Percentiles rank a stretch among this genome's conserved stretches.
Conservation (phyloP, 2,329 filamentous ascomycete species). For the Botrytis tulipae region DNA sequence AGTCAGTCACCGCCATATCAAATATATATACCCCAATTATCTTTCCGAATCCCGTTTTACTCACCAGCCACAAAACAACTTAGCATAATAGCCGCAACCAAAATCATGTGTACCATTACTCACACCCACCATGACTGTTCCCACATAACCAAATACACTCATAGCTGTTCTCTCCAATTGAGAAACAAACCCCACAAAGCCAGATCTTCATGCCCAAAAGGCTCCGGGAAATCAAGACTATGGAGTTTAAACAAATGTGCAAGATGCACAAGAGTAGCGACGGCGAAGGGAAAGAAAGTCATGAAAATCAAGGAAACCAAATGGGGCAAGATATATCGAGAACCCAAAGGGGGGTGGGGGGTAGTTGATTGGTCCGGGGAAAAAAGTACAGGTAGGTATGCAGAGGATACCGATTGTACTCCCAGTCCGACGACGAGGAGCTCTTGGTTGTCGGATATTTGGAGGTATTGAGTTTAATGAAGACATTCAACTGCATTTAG, state of each 20-base stretch:
- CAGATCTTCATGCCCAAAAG: background rate
- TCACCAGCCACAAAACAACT: too few relatives aligned
- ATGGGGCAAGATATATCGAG: background rate
- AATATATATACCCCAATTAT: background rate
- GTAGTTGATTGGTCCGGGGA: background rate
- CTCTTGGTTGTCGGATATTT: background rate
- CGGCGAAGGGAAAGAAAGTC: too few relatives aligned
- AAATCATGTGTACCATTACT: background rate
- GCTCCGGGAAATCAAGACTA: background rate
- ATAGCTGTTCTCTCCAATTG: background rate
- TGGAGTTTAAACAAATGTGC: constrained; percentile 1
- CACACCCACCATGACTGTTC: background rate
- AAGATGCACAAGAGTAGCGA: background rate
- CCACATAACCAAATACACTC: background rate
- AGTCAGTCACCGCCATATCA: background rate
- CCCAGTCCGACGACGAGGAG: background rate
- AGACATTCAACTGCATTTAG: background rate
- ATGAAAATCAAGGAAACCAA: background rate
- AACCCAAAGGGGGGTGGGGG: background rate
- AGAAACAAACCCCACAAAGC: background rate
- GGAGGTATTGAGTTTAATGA: background rate
- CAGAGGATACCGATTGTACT: background rate
- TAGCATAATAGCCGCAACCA: background rate
- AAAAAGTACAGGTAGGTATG: too few relatives aligned
- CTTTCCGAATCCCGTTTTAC: background rate